These are phyloP conservation scores for Marasmius oreades DNA, from an alignment of 1,284 basidiomycete genomes.

Conservation along the genomic window DNA sequence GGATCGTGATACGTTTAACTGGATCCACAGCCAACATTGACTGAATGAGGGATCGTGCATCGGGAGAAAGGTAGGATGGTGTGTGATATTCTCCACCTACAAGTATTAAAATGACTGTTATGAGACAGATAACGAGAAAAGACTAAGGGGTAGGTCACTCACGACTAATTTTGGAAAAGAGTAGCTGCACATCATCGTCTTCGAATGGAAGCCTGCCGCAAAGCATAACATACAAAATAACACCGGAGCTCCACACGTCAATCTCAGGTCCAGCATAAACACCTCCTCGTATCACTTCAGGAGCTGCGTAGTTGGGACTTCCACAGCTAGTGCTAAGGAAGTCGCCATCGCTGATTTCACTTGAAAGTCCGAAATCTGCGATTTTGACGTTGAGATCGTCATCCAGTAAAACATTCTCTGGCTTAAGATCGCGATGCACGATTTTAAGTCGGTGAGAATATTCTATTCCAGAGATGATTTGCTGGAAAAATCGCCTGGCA, in stretches of 20 bases:
- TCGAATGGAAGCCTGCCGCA: slow-evolving; percentile 92
- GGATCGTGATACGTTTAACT: slow-evolving; percentile 87
- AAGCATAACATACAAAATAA: slow-evolving; percentile 94
- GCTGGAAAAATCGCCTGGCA: slow-evolving; percentile 91
- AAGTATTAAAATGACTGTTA: background rate
- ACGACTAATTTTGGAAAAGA: slow-evolving; percentile 94
- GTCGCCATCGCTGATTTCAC: slow-evolving; percentile 92
- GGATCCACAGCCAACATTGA: slow-evolving; percentile 91
- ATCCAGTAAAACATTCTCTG: slow-evolving; percentile 84
- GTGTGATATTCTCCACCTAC: slow-evolving; percentile 83
- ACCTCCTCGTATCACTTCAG: slow-evolving; percentile 91
- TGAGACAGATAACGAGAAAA: slow-evolving; percentile 1
- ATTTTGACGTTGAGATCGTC: slow-evolving; percentile 89
- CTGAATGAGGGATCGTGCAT: slow-evolving; percentile 76
- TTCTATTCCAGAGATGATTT: slow-evolving; percentile 93
- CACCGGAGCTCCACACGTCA: slow-evolving; percentile 96
- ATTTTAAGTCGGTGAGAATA: slow-evolving; percentile 94
- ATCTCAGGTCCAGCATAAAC: slow-evolving; percentile 95
- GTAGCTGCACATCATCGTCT: slow-evolving; percentile 87
- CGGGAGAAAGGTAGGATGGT: slow-evolving; percentile 72
- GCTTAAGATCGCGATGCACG: slow-evolving; percentile 94
- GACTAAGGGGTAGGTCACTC: slow-evolving; percentile 25
- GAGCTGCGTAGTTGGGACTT: slow-evolving; percentile 94
- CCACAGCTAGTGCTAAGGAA: slow-evolving; percentile 95
- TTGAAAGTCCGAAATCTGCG: slow-evolving; percentile 92